phyloP scores from a whole-genome alignment of 805 yeast species.

The Nadsonia fulvescens region DNA sequence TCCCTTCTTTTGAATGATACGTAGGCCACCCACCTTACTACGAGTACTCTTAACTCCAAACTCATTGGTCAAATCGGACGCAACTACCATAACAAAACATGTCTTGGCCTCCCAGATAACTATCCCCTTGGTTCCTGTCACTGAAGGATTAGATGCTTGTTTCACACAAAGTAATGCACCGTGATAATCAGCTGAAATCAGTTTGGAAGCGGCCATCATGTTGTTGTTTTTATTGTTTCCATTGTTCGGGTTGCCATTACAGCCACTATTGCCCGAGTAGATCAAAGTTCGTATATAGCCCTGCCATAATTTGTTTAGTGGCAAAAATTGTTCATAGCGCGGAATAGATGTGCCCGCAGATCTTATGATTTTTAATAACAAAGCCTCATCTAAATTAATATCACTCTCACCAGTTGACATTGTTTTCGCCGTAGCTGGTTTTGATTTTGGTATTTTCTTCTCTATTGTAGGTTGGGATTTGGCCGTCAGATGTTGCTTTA shows the following conservation, averaged over 20 bases:
- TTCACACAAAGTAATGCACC: conserved; percentile 52
- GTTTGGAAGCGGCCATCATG: conserved; percentile 15
- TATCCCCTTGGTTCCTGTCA: conserved; percentile 52
- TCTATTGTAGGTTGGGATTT: conserved; percentile 1
- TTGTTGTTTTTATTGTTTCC: conserved; percentile 1
- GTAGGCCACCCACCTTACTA: conserved; percentile 40
- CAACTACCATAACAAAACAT: conserved; percentile 44
- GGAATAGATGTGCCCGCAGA: too few relatives aligned
- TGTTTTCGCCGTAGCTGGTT: too few relatives aligned
- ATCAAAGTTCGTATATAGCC: conserved; percentile 43
- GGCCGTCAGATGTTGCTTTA: conserved; percentile 1
- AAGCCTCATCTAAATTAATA: too few relatives aligned
- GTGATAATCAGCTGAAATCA: conserved; percentile 64
- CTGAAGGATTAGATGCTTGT: conserved; percentile 35
- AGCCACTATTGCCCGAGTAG: conserved; percentile 7
- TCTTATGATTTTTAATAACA: too few relatives aligned
- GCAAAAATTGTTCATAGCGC: conserved; percentile 31
- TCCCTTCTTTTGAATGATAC: conserved; percentile 49
- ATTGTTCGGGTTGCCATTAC: too few relatives aligned
- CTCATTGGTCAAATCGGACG: conserved; percentile 1
- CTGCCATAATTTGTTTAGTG: conserved; percentile 56
- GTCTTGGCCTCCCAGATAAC: conserved; percentile 74
- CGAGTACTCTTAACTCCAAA: conserved; percentile 5
- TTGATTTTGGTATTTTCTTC: conserved; percentile 3
- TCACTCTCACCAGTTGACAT: too few relatives aligned